Percentiles rank a stretch among this genome's conserved stretches.
Evolutionary conservation across 805 yeast species (phyloP).

Genomic region (Clavispora asparagi): DNA sequence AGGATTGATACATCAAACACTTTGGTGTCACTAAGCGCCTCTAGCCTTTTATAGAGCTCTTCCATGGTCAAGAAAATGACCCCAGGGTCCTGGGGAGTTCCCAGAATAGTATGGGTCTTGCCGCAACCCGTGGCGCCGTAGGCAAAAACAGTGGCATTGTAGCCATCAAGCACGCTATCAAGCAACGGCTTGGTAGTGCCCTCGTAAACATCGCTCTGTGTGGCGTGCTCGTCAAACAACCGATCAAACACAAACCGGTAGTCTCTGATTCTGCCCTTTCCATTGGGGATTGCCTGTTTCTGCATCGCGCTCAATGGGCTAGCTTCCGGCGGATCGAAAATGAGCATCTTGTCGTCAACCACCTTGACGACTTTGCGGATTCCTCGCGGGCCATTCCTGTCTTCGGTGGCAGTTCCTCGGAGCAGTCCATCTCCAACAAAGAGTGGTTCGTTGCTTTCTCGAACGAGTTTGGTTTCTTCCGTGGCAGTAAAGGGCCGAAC

Average conservation of each 20-base stretch:
- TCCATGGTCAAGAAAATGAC: conserved; percentile 73
- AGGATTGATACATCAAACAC: conserved; percentile 58
- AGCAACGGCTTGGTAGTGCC: conserved; percentile 67
- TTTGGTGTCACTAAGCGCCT: conserved; percentile 48
- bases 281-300: conserved; percentile 35
- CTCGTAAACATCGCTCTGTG: conserved; percentile 64
- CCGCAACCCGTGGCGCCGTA: conserved; percentile 99
- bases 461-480: conserved; percentile 49
- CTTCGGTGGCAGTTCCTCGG: conserved; percentile 13
- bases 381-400: conserved; percentile 37
- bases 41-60: conserved; percentile 64
- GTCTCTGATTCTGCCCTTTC: conserved; percentile 53
- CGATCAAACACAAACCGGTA: conserved; percentile 79
- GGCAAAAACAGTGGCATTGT: conserved; percentile 87
- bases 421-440: conserved; percentile 56
- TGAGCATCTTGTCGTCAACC: conserved; percentile 79
- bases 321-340: conserved; percentile 78
- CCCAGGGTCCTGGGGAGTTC: conserved; percentile 70
- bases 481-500: conserved; percentile 73
- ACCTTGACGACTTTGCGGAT: conserved; percentile 69
- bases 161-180: conserved; percentile 76
- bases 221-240: conserved; percentile 59
- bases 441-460: conserved; percentile 30
- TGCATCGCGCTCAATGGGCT: conserved; percentile 56
- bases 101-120: conserved; percentile 88